Evolutionary conservation across 75 land plant genomes (phyloP).

Genomic region (Chamaecyparis obtusa): DNA sequence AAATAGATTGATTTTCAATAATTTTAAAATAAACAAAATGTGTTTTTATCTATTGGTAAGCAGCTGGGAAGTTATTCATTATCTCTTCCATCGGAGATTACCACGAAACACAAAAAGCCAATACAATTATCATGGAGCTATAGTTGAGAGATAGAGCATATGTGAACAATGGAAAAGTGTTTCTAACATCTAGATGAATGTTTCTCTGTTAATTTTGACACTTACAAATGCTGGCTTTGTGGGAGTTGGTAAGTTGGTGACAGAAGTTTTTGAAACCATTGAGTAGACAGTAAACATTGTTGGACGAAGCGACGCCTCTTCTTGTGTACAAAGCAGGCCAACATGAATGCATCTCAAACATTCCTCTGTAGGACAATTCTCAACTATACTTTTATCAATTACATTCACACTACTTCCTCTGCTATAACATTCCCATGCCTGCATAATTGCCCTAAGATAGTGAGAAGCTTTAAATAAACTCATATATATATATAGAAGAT

Average conservation of each 20-base stretch:
- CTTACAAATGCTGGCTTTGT: neutral
- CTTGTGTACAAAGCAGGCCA: neutral
- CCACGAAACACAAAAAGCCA: too few species aligned
- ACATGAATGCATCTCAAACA: constrained; percentile 1
- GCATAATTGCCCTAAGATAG: too few species aligned
- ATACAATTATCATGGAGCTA: neutral
- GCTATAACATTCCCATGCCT: too few species aligned
- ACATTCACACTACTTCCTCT: neutral
- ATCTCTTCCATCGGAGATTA: too few species aligned
- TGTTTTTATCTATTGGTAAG: too few species aligned
- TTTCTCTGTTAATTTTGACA: neutral
- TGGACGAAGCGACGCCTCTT: neutral
- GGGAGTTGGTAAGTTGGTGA: neutral
- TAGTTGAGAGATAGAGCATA: neutral
- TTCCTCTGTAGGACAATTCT: neutral
- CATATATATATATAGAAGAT: too few species aligned
- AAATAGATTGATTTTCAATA: too few species aligned
- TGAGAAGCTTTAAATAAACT: too few species aligned
- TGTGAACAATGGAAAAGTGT: neutral
- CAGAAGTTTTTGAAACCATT: neutral
- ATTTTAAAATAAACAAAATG: too few species aligned
- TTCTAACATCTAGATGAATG: neutral
- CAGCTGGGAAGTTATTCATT: too few species aligned
- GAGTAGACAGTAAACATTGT: neutral
- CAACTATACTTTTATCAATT: neutral